These are phyloP conservation scores for Saccharomycopsis fibuligera DNA, from an alignment of 805 yeast genomes.

Conservation along the genomic window DNA sequence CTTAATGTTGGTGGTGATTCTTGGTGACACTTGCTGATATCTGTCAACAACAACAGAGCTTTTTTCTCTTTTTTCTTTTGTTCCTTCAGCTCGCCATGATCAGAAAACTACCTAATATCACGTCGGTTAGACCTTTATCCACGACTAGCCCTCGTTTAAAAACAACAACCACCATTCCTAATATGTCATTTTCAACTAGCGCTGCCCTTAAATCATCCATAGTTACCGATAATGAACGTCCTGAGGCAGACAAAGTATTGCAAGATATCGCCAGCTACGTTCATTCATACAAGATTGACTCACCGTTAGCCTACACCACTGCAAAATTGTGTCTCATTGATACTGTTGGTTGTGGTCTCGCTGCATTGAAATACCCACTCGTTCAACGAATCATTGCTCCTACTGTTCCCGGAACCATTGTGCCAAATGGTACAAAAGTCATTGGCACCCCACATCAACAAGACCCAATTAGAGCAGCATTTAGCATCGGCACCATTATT, in stretches of 20 bases:
- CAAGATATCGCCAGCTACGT: slow-evolving; percentile 45
- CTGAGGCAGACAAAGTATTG: slow-evolving; percentile 43
- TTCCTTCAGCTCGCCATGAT: no score
- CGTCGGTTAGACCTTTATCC: no score
- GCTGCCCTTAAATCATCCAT: slow-evolving; percentile 16
- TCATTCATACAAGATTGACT: slow-evolving; percentile 39
- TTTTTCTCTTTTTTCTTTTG: no score
- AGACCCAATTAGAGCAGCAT: slow-evolving; percentile 56
- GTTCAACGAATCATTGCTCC: slow-evolving; percentile 46
- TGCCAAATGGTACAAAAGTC: slow-evolving; percentile 50
- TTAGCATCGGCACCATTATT: slow-evolving; percentile 49
- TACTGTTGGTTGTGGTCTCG: slow-evolving; percentile 55
- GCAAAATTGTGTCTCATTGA: slow-evolving; percentile 51
- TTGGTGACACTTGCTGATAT: no score
- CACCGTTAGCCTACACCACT: slow-evolving; percentile 44
- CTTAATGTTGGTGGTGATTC: no score
- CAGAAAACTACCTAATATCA: no score
- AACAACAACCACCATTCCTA: not conserved
- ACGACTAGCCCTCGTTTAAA: no score
- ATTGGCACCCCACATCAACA: slow-evolving; percentile 44
- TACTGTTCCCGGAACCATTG: slow-evolving; percentile 49
- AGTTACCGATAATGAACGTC: slow-evolving; percentile 43
- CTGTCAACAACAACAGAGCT: no score
- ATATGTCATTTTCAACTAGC: slow-evolving; percentile 1
- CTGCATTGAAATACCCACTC: slow-evolving; percentile 47